These are phyloP conservation scores for Phaeolepiota aurea DNA, from an alignment of 768 basidiomycete species.

Conservation along the genomic window DNA sequence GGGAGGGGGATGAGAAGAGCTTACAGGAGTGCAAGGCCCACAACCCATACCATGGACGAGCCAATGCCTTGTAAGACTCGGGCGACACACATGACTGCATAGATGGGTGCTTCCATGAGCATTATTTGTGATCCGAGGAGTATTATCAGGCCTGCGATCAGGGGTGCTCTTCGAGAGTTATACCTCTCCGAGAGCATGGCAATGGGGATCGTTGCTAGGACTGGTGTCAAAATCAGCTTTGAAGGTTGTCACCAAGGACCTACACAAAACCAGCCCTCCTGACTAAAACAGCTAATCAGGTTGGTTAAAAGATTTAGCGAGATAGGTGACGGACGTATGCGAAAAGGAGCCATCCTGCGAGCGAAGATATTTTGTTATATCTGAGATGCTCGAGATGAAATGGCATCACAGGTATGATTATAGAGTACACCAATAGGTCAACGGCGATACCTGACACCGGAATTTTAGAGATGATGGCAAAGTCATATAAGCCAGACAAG, in stretches of 20 bases:
- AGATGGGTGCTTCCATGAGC: constrained; percentile 55
- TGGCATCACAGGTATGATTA: constrained; percentile 56
- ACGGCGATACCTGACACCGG: constrained; percentile 29
- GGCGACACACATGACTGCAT: constrained; percentile 48
- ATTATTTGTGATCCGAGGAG: constrained; percentile 49
- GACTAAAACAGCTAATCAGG: constrained; percentile 28
- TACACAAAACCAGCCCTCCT: constrained; percentile 46
- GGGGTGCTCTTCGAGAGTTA: constrained; percentile 34
- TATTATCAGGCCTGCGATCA: constrained; percentile 40
- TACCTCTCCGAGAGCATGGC: constrained; percentile 48
- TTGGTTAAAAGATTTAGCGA: background rate
- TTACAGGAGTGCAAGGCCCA: constrained; percentile 53
- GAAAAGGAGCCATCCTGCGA: constrained; percentile 54
- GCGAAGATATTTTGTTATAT: constrained; percentile 35
- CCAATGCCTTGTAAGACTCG: constrained; percentile 53
- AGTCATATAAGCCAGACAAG: too few relatives aligned
- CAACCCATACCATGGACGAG: constrained; percentile 55
- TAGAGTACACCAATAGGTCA: constrained; percentile 53
- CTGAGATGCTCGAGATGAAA: constrained; percentile 48
- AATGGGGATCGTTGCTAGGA: constrained; percentile 46
- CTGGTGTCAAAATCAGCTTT: background rate
- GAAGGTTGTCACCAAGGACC: constrained; percentile 9
- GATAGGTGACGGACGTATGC: constrained; percentile 35
- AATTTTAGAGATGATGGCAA: too few relatives aligned
- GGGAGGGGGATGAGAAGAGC: constrained; percentile 4